Base-by-base conservation (phyloP, 345 rosid species). In the Aethionema arabicum region DNA sequence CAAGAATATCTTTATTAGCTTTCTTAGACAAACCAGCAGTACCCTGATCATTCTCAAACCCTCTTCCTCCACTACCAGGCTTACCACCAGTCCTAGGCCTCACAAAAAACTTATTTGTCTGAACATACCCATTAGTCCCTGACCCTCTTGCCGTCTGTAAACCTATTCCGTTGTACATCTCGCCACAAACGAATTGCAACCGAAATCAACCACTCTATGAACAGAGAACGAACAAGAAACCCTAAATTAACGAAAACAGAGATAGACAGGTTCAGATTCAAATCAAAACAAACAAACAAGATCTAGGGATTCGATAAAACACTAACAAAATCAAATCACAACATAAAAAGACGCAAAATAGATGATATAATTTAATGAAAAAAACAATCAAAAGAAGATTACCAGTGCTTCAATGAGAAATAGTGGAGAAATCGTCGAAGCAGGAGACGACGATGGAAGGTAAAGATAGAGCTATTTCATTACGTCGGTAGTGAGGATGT, bases 61-160 rank as follows among this genome's bases (percentile, higher is more conserved):
- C 89, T 67, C 43, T 78, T 16, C 78, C 72, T 52, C 66, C 67
- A 35, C 72, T 82, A n/a, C 82, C 70, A 6, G 86, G 85, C 78
- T 83, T 81, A 35, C 81, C 87, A 7, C 92, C 83, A 39, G 45
- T 65, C 73, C 71, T 90, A 4, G 85, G 76, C 77, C 65, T 90
- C 55, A 90, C 84, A 7, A 95, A 90, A 49, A 95, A 95, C 78
- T 80, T 90, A 75, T 86, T 93, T 42, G 84, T 77, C 78, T 90
- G 97, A 51, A 90, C 78, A 70, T 93, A 84, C 1, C 99, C 99
- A 51, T 93, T 93, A 13, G 99, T 93, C 27, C 95, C 99, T 0
- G 99, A 93, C n/a, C 99, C 99, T 47, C 99, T 81, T 2, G 97
- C 81, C 30, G 99, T 93, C 72, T 85, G 96, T 46, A 93, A 69